phyloP scores from a whole-genome alignment of 2,329 filamentous ascomycete genomes.

The Cercospora sp. region DNA sequence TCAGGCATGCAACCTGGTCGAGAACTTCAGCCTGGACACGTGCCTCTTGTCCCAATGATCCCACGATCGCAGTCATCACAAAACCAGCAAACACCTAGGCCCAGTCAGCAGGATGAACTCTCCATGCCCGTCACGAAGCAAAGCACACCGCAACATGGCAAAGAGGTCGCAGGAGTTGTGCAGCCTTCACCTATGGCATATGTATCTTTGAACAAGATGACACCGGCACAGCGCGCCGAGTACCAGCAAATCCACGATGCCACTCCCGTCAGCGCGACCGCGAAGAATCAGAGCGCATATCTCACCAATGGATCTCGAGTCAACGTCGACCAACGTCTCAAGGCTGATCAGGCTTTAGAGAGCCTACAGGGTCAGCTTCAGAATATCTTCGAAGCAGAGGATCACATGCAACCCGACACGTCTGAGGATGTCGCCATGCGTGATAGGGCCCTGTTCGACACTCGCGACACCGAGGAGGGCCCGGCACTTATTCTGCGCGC shows the following conservation, averaged over 20 bases:
- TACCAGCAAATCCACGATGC: conserved; percentile 31
- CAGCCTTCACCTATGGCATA: conserved; percentile 15
- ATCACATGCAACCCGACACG: conserved; percentile 61
- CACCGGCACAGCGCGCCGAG: conserved; percentile 38
- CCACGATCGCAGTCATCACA: background rate
- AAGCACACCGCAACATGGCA: conserved; percentile 16
- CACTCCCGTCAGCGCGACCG: conserved; percentile 18
- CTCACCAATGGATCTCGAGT: conserved; percentile 24
- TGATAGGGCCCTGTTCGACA: conserved; percentile 57
- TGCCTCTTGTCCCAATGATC: conserved; percentile 6
- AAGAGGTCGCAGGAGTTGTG: conserved; percentile 1
- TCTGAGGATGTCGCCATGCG: conserved; percentile 44
- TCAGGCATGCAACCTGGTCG: background rate
- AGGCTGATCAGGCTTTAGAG: conserved; percentile 71
- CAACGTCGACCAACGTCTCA: conserved; percentile 70
- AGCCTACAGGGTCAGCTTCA: conserved; percentile 69
- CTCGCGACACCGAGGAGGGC: conserved; percentile 54
- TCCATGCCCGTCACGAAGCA: conserved; percentile 16
- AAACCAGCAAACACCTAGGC: conserved; percentile 15
- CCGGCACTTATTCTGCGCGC: conserved; percentile 67
- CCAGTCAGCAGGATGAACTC: conserved; percentile 17
- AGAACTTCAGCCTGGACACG: conserved; percentile 2
- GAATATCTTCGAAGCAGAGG: conserved; percentile 75
- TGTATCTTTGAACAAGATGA: conserved; percentile 32
- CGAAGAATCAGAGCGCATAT: conserved; percentile 22